Base-by-base conservation (phyloP, 2,329 filamentous ascomycete species). In the Fusarium armeniacum region DNA sequence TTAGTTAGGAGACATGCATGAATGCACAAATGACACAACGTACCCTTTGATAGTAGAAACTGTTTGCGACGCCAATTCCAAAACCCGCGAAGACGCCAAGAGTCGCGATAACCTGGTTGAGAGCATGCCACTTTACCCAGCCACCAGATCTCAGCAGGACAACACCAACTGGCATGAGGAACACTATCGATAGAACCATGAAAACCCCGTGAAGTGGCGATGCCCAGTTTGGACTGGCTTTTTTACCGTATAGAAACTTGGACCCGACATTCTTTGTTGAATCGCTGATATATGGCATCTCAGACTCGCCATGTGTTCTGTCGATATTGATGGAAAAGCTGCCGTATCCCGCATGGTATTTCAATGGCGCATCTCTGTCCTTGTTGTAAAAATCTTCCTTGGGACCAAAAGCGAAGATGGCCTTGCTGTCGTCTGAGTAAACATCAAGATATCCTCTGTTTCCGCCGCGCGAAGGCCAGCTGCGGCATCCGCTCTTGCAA, bases 361-460 rank as follows among this genome's bases (percentile, higher is more conserved):
- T 83, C 57, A 89, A 80, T 13, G 78, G 78, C 0, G 84, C 85
- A 13, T 78, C 77, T 3, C 73, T 54, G 36, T 79, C 78, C 69
- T 88, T 78, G 57, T 81, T 85, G 24, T 77, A 75, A 28, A 84
- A 77, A 18, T 76, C 71, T 40, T 82, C 82, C n/a, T 74, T 71
- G 7, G 85, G 84, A 0, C 88, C 88, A 24, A 85, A 78, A 20
- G 86, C 89, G 73, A 84, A 90, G 57, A 89, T 84, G 77, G 86
- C 87, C 41, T 79, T 78, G 65, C 85, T 82, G 16, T 78, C 76
- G 16, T 77, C 79, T 52, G 81, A 83, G n/a, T 76, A 78, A n/a
- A 85, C 79, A 70, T 90, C 82, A 60, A 90, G 76, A 36, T 76
- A 81, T 38, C 85, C 84, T 50, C 77, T 76, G 32, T 62, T 63